Evolutionary conservation across 2,329 filamentous ascomycete genomes (phyloP).

Genomic region (Cladophialophora immunda): DNA sequence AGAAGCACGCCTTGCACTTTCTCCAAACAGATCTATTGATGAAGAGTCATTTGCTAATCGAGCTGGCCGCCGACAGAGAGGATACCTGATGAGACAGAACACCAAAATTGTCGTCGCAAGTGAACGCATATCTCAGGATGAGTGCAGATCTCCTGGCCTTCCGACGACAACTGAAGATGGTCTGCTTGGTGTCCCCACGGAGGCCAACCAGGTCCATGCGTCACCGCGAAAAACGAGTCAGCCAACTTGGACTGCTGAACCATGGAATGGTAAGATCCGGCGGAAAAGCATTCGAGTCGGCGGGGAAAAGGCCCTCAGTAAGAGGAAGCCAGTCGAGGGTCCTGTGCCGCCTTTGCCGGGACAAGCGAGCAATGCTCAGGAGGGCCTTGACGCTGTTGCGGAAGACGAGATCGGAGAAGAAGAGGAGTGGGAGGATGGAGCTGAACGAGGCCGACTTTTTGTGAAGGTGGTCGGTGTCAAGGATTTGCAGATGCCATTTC

Average conservation of each 20-base stretch:
- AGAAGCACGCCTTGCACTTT: constrained; percentile 6
- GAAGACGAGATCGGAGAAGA: constrained; percentile 73
- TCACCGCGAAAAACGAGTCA: constrained; percentile 82
- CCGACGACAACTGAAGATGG: constrained; percentile 51
- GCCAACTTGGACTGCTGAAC: constrained; percentile 95
- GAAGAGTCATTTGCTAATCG: constrained; percentile 67
- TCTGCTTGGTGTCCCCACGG: constrained; percentile 38
- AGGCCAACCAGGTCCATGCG: constrained; percentile 43
- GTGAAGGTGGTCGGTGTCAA: constrained; percentile 99
- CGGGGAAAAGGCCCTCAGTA: constrained; percentile 60
- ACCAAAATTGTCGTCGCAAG: constrained; percentile 97
- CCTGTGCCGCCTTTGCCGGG: constrained; percentile 85
- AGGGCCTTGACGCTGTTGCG: constrained; percentile 68
- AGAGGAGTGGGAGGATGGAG: constrained; percentile 72
- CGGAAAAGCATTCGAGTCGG: constrained; percentile 69
- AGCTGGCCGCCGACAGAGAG: constrained; percentile 77
- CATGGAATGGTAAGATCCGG: constrained; percentile 86
- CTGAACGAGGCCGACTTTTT: constrained; percentile 89
- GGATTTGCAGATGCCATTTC: constrained; percentile 89
- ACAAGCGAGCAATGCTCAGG: constrained; percentile 79
- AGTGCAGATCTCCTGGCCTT: constrained; percentile 43
- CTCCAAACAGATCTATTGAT: constrained; percentile 25
- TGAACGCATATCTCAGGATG: constrained; percentile 71
- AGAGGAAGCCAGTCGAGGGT: constrained; percentile 69
- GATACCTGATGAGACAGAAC: constrained; percentile 98